Evolutionary conservation across 305 asterid species (phyloP).

Genomic region (Fraxinus platypoda): DNA sequence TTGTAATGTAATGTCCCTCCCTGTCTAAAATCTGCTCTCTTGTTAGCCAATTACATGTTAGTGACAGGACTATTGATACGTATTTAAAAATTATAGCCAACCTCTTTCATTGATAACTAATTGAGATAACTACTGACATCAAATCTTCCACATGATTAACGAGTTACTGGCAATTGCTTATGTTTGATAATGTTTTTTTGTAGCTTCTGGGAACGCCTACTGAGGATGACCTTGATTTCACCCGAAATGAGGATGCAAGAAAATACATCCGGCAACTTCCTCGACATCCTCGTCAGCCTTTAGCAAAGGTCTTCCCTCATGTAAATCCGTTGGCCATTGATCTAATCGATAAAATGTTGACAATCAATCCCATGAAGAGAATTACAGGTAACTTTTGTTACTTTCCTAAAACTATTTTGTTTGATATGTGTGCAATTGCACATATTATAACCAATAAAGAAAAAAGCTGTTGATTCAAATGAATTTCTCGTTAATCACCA

Average conservation of each 20-base stretch:
- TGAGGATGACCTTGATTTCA: slow-evolving; percentile 70
- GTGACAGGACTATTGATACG: background rate
- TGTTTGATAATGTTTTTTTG: background rate
- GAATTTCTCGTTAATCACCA: background rate
- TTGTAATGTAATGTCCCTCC: background rate
- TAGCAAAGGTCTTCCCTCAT: slow-evolving; percentile 66
- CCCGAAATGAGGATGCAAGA: slow-evolving; percentile 74
- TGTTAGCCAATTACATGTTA: background rate
- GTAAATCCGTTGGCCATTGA: slow-evolving; percentile 81
- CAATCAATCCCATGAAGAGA: slow-evolving; percentile 75
- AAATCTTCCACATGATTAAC: background rate
- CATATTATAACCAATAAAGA: background rate
- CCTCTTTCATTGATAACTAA: background rate
- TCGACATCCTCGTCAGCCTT: slow-evolving; percentile 65
- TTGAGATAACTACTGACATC: background rate
- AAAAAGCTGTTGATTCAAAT: too few species aligned
- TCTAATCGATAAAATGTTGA: slow-evolving; percentile 82
- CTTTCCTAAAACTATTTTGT: background rate
- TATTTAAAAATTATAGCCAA: background rate
- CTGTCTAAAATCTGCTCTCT: background rate
- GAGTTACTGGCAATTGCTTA: background rate
- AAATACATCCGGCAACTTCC: slow-evolving; percentile 83
- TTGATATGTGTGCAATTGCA: background rate
- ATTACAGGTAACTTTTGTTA: slow-evolving; percentile 57
- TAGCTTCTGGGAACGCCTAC: slow-evolving; percentile 93